Conservation (phyloP, 1,284 basidiomycete species). For the Cutaneotrichosporon sp. region DNA sequence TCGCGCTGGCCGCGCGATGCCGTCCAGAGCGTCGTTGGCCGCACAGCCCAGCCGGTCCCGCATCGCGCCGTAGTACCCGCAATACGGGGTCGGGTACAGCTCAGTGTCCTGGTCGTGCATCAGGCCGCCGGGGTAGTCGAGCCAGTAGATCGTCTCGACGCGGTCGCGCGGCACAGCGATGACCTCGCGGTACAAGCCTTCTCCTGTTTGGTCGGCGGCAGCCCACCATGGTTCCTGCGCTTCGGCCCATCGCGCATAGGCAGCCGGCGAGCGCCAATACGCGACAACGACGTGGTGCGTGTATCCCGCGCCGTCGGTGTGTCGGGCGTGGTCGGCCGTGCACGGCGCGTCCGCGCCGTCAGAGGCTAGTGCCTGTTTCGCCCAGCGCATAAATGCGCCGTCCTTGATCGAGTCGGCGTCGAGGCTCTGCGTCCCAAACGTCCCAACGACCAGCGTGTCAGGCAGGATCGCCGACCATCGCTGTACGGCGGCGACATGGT, state of each 20-base stretch:
- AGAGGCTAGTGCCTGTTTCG: no score
- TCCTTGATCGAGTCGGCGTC: background rate
- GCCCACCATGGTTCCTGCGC: constrained; percentile 9
- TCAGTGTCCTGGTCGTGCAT: background rate
- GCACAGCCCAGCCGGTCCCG: constrained; percentile 8
- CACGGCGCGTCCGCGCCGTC: constrained; percentile 3
- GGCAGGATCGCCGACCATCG: constrained; percentile 6
- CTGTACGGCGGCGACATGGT: constrained; percentile 7
- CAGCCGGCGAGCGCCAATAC: constrained; percentile 2
- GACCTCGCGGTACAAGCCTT: constrained; percentile 10
- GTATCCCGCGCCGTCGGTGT: constrained; percentile 1
- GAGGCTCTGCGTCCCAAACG: constrained; percentile 3
- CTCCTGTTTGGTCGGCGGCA: background rate
- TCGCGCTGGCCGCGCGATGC: background rate
- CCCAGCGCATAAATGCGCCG: constrained; percentile 1
- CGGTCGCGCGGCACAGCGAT: constrained; percentile 5
- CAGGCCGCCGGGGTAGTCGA: constrained; percentile 10
- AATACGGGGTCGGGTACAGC: constrained; percentile 17
- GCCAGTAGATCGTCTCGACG: constrained; percentile 14
- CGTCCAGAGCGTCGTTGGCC: background rate
- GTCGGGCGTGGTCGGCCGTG: constrained; percentile 10
- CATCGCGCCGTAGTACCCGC: constrained; percentile 18
- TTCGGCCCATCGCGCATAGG: constrained; percentile 1
- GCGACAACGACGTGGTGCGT: constrained; percentile 10
- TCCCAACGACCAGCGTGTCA: background rate